phyloP scores from a whole-genome alignment of 139 green algal genomes.

The Micractinium sp. region DNA sequence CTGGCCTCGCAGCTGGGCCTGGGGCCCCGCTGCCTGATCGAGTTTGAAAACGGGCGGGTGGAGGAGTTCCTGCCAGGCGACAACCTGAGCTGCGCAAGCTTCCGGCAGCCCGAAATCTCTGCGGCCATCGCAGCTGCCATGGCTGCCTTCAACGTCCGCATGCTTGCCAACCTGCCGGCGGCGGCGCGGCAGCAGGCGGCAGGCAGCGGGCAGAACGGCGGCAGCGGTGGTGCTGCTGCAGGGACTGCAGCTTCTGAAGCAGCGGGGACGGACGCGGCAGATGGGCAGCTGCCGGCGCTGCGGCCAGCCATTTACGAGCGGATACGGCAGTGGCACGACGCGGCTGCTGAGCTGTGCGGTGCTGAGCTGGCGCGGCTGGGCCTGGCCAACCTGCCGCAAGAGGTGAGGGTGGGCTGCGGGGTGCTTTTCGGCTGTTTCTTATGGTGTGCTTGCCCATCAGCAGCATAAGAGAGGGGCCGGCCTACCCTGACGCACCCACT shows the following conservation, averaged over 20 bases:
- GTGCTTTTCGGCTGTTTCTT: not conserved
- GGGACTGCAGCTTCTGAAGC: not conserved
- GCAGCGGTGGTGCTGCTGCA: not conserved
- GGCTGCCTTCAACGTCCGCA: slow-evolving; percentile 62
- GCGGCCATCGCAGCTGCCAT: slow-evolving; percentile 58
- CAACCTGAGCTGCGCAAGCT: slow-evolving; percentile 43
- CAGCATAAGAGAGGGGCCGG: no score
- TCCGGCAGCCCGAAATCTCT: slow-evolving; percentile 45
- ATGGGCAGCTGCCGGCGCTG: not conserved
- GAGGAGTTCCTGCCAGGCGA: slow-evolving; percentile 69
- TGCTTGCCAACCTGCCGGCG: slow-evolving; percentile 34
- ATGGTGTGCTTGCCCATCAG: not conserved
- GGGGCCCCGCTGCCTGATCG: slow-evolving; percentile 61
- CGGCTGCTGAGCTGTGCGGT: not conserved
- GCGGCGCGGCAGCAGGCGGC: not conserved
- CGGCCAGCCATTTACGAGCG: slow-evolving; percentile 26
- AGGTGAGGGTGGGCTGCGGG: slow-evolving; percentile 2
- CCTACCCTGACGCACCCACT: not conserved
- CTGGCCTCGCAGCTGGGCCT: slow-evolving; percentile 51
- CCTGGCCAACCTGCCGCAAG: not conserved
- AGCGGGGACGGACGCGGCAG: not conserved
- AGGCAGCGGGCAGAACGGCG: not conserved
- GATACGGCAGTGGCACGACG: slow-evolving; percentile 19
- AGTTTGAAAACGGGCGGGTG: slow-evolving; percentile 65
- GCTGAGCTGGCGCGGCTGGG: slow-evolving; percentile 16